Conservation (phyloP, 2,329 filamentous ascomycete species). For the Escovopsis sp. region DNA sequence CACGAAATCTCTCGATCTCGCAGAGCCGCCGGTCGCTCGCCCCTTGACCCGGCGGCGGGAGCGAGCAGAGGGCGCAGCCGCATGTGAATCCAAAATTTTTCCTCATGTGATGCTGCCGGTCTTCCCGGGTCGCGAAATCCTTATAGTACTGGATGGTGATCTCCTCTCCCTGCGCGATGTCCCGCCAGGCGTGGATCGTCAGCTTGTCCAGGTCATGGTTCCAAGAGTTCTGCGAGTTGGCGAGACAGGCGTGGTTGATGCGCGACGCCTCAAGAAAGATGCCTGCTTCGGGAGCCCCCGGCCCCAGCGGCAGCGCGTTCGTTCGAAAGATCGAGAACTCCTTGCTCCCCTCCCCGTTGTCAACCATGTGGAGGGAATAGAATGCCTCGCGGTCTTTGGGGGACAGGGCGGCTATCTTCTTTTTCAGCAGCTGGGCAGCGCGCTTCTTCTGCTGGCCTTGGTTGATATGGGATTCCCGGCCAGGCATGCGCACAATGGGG, state of each 20-base stretch:
- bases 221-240: constrained; percentile 14
- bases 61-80: constrained; percentile 4
- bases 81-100: constrained; percentile 4
- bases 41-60: neutral
- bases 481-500: constrained; percentile 1
- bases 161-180: constrained; percentile 13
- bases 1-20: neutral
- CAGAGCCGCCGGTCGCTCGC: constrained; percentile 1
- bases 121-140: neutral
- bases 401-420: neutral
- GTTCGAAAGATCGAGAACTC: constrained; percentile 5
- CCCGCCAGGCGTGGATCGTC: constrained; percentile 11
- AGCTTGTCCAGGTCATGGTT: constrained; percentile 7
- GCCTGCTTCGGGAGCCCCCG: constrained; percentile 1
- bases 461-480: too few species aligned
- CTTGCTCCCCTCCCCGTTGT: neutral
- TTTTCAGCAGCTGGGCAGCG: neutral
- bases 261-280: constrained; percentile 11
- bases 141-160: constrained; percentile 11
- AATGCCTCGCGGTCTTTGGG: neutral
- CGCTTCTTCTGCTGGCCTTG: neutral
- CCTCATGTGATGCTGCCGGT: neutral
- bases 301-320: constrained; percentile 4
- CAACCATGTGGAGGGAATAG: constrained; percentile 1
- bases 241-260: constrained; percentile 16